Conservation (phyloP, 176 grass and related monocot genomes). For the Paspalum notatum region DNA sequence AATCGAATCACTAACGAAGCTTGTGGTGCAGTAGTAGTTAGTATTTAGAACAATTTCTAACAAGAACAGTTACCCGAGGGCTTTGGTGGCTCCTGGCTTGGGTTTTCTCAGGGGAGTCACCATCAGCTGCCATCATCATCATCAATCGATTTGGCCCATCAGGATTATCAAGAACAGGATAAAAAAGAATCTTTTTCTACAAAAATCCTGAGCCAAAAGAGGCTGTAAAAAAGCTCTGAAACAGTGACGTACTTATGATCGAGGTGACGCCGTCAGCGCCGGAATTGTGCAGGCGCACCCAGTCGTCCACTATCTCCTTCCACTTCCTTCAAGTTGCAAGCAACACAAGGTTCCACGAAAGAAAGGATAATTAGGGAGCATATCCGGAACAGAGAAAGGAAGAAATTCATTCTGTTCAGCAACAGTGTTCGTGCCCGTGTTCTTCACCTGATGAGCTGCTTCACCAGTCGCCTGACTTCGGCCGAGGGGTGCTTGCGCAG, state of each 20-base stretch:
- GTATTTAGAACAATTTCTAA: conserved; percentile 8
- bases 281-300: conserved; percentile 55
- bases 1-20: conserved; percentile 27
- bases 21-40: not conserved
- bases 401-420: not conserved
- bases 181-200: not conserved
- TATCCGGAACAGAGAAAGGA: conserved; percentile 4
- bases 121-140: conserved; percentile 50
- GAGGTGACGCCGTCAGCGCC: conserved; percentile 41
- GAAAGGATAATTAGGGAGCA: conserved; percentile 32
- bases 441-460: conserved; percentile 69
- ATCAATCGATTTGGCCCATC: conserved; percentile 2
- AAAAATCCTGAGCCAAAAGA: conserved; percentile 30
- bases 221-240: not conserved
- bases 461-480: conserved; percentile 64
- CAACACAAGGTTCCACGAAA: conserved; percentile 40
- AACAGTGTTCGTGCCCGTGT: not conserved
- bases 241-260: conserved; percentile 52
- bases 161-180: conserved; percentile 14
- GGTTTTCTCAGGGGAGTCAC: conserved; percentile 62
- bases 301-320: conserved; percentile 68
- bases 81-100: conserved; percentile 46
- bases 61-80: conserved; percentile 37
- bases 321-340: conserved; percentile 68
- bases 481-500: conserved; percentile 60